phyloP scores from a whole-genome alignment of 2,329 filamentous ascomycete species.

The Furcasterigmium furcatum region DNA sequence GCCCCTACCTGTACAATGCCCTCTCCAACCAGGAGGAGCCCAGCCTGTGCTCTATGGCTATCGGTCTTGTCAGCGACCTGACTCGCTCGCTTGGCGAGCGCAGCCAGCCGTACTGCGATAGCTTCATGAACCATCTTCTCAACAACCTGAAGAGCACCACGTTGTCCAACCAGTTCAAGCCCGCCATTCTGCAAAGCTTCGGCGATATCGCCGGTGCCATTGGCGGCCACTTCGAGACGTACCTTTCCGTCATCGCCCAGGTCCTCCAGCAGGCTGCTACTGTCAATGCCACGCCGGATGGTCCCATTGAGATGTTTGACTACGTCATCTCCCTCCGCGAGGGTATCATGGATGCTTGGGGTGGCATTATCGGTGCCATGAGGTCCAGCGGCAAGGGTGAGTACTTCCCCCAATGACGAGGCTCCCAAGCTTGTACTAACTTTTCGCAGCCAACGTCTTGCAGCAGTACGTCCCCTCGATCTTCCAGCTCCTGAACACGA shows the following conservation, averaged over 20 bases:
- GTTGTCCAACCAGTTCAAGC: conserved; percentile 96
- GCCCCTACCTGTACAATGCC: conserved; percentile 89
- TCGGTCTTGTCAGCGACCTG: conserved; percentile 95
- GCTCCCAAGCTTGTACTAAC: conserved; percentile 18
- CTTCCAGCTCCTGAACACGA: conserved; percentile 79
- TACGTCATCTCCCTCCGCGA: conserved; percentile 94
- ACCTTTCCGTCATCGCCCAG: conserved; percentile 86
- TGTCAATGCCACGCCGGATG: conserved; percentile 75
- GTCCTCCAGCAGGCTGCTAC: conserved; percentile 90
- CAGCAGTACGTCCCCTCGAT: conserved; percentile 79
- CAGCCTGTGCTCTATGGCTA: conserved; percentile 91
- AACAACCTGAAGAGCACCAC: conserved; percentile 86
- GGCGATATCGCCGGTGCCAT: conserved; percentile 97
- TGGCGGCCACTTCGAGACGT: conserved; percentile 85
- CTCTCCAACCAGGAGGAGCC: conserved; percentile 95
- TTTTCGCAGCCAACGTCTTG: conserved; percentile 59
- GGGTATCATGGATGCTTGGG: conserved; percentile 99
- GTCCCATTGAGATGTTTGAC: conserved; percentile 92
- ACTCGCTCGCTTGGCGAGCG: conserved; percentile 86
- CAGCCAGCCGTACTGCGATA: conserved; percentile 92
- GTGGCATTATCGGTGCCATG: conserved; percentile 93
- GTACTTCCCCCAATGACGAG: conserved; percentile 20
- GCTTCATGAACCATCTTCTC: conserved; percentile 96
- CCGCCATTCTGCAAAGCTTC: conserved; percentile 95
- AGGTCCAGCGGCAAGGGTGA: conserved; percentile 75